phyloP scores from a whole-genome alignment of 768 basidiomycete species.

The Tylopilus felleus region DNA sequence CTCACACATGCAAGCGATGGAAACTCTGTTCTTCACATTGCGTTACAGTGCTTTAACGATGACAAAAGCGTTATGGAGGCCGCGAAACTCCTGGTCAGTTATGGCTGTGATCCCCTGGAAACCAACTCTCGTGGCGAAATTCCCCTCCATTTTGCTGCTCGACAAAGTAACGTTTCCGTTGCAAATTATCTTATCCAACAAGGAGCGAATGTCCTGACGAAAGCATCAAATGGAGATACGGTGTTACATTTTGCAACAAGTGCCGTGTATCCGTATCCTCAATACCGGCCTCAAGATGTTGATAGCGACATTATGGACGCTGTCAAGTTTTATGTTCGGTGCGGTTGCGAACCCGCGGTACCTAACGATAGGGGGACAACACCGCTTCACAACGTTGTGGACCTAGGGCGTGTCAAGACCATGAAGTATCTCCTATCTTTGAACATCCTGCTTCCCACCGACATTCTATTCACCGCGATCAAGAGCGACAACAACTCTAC shows the following conservation, averaged over 20 bases:
- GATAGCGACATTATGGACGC: background rate
- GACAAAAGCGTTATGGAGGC: too few relatives aligned
- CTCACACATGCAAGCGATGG: too few relatives aligned
- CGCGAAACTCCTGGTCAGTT: too few relatives aligned
- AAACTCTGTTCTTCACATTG: too few relatives aligned
- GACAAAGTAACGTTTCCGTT: too few relatives aligned
- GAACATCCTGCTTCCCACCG: background rate
- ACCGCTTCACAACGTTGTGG: background rate
- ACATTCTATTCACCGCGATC: constrained; percentile 1
- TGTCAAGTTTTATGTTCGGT: background rate
- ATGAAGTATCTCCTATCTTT: background rate
- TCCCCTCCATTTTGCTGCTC: too few relatives aligned
- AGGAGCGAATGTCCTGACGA: background rate
- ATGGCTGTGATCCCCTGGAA: too few relatives aligned
- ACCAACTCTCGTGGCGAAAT: too few relatives aligned
- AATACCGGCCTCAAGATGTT: too few relatives aligned
- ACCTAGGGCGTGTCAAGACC: background rate
- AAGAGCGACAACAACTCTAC: background rate
- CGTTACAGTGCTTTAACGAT: too few relatives aligned
- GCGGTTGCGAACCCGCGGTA: background rate
- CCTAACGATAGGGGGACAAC: background rate
- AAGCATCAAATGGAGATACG: background rate
- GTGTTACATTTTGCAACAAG: background rate
- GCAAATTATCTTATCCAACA: too few relatives aligned
- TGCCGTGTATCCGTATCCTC: background rate